Evolutionary conservation across 2,329 filamentous ascomycete species (phyloP).

Genomic region (Clarireedia homoeocarpa): DNA sequence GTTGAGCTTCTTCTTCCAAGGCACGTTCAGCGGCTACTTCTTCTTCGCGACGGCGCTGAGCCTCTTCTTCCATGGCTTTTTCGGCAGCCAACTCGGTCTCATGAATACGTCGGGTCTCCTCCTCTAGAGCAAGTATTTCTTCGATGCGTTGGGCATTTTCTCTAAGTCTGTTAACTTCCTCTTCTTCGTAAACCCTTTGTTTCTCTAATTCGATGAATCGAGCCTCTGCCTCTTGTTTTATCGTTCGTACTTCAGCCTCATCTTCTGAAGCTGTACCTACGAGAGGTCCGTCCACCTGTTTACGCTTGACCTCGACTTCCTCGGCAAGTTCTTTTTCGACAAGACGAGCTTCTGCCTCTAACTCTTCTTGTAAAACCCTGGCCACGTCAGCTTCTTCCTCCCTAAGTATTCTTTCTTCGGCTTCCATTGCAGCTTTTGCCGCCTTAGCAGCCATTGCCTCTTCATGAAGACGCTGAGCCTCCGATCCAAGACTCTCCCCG

Average conservation of each 20-base stretch:
- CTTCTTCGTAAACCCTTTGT: background rate
- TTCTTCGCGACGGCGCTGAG: background rate
- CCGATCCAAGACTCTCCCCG: constrained; percentile 5
- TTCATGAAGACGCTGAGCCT: constrained; percentile 12
- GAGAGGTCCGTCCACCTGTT: no score
- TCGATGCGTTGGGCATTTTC: background rate
- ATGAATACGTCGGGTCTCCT: background rate
- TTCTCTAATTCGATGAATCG: background rate
- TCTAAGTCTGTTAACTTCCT: background rate
- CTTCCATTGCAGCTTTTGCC: constrained; percentile 3
- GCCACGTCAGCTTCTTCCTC: background rate
- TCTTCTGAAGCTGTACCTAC: background rate
- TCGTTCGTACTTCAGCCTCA: background rate
- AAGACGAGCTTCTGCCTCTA: background rate
- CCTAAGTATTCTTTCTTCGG: background rate
- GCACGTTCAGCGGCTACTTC: background rate
- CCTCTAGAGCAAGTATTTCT: background rate
- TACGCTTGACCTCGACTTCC: no score
- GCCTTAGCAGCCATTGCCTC: constrained; percentile 8
- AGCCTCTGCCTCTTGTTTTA: background rate
- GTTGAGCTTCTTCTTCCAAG: constrained; percentile 1
- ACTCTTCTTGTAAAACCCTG: background rate
- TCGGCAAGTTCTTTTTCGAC: background rate
- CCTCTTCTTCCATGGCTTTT: background rate
- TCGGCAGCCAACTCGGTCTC: background rate